Percentiles rank a stretch among this genome's conserved stretches.
These are phyloP conservation scores for Chlorella sorokiniana DNA, from an alignment of 139 green algal genomes.

Conservation along the genomic window DNA sequence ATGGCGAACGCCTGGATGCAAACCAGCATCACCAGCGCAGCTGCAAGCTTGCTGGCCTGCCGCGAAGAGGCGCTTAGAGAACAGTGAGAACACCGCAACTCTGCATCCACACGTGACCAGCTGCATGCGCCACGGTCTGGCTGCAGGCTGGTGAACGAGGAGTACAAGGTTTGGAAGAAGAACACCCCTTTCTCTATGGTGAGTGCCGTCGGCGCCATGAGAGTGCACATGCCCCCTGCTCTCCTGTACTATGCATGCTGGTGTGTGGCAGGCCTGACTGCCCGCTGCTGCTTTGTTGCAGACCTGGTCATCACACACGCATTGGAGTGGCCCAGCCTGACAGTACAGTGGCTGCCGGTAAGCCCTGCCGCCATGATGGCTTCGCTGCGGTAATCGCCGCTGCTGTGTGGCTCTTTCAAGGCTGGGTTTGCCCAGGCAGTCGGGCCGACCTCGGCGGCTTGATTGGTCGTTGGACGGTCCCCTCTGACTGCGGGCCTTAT, in stretches of 20 bases:
- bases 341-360: slow-evolving; percentile 97
- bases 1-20: too few relatives aligned
- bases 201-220: neutral
- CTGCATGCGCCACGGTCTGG: neutral
- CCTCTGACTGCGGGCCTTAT: too few relatives aligned
- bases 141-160: slow-evolving; percentile 92
- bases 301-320: slow-evolving; percentile 99
- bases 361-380: slow-evolving; percentile 3
- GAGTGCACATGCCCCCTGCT: neutral
- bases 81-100: too few relatives aligned
- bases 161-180: slow-evolving; percentile 99
- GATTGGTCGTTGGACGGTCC: too few relatives aligned
- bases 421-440: too few relatives aligned
- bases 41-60: too few relatives aligned
- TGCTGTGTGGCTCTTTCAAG: too few relatives aligned
- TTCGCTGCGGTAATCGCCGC: neutral
- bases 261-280: too few relatives aligned
- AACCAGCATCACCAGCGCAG: too few relatives aligned
- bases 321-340: slow-evolving; percentile 98
- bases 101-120: too few relatives aligned
- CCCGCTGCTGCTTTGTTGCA: slow-evolving; percentile 42
- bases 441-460: too few relatives aligned
- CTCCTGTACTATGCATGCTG: neutral
- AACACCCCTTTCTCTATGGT: slow-evolving; percentile 99
- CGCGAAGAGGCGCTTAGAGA: too few relatives aligned